These are phyloP conservation scores for Calonectria ilicicola DNA, from an alignment of 2,329 filamentous ascomycete species.

Conservation along the genomic window DNA sequence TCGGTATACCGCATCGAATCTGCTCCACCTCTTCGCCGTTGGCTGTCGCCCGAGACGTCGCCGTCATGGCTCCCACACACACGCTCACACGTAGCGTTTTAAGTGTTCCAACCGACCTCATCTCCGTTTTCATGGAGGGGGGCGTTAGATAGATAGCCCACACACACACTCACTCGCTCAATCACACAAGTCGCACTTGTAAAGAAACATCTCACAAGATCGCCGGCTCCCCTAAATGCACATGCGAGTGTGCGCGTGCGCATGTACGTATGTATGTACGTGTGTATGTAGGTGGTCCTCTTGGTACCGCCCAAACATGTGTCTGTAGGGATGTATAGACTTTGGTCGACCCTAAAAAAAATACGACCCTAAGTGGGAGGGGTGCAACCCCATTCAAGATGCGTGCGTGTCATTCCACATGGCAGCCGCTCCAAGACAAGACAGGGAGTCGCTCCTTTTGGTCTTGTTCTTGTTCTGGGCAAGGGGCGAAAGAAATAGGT, in stretches of 20 bases:
- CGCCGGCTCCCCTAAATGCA: neutral
- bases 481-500: constrained; percentile 3
- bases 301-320: neutral
- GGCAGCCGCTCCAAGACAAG: constrained; percentile 17
- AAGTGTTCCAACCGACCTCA: neutral
- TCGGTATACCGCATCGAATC: neutral
- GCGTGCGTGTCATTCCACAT: constrained; percentile 20
- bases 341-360: neutral
- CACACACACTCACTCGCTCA: neutral
- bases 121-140: neutral
- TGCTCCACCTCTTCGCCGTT: neutral
- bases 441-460: constrained; percentile 18
- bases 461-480: constrained; percentile 12
- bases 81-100: neutral
- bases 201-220: neutral
- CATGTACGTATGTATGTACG: neutral
- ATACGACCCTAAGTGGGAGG: neutral
- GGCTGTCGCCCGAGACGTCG: neutral
- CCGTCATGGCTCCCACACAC: neutral
- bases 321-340: neutral
- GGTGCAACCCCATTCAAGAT: neutral
- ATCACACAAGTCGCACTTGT: neutral
- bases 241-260: neutral
- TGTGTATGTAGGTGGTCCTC: too few species aligned
- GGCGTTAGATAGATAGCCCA: neutral